phyloP scores from a whole-genome alignment of 2,329 filamentous ascomycete species.

The Emmonsiellopsis sp. region DNA sequence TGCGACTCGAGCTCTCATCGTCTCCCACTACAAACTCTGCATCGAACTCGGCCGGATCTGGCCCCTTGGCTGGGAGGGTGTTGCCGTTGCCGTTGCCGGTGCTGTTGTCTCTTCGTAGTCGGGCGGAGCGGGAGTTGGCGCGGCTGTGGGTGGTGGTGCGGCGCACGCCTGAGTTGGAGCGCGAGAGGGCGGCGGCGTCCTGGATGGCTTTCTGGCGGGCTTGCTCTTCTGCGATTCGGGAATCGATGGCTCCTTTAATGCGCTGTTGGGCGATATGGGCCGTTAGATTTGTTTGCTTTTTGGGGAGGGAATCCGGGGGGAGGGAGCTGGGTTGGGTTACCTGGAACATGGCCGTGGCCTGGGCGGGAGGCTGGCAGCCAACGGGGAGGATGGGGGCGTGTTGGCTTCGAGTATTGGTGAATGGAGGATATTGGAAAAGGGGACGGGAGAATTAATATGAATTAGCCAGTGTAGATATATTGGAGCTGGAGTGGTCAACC shows the following conservation, averaged over 20 bases:
- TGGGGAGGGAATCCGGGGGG: neutral
- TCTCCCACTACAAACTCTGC: conserved; percentile 81
- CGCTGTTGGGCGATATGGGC: conserved; percentile 44
- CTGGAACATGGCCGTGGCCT: conserved; percentile 20
- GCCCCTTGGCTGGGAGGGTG: conserved; percentile 44
- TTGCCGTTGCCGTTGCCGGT: conserved; percentile 33
- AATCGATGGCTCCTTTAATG: conserved; percentile 76
- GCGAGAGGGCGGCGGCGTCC: conserved; percentile 27
- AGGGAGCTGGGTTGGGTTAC: conserved; percentile 11
- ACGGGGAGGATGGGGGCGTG: neutral
- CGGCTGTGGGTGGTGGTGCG: conserved; percentile 11
- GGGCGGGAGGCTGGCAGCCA: neutral
- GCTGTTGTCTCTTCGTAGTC: conserved; percentile 27
- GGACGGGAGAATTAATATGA: neutral
- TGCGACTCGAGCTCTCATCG: conserved; percentile 58
- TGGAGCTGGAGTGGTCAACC: too few relatives aligned
- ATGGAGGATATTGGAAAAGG: neutral
- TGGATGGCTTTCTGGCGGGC: conserved; percentile 57
- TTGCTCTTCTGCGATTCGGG: conserved; percentile 84
- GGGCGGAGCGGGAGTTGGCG: conserved; percentile 17
- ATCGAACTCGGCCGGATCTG: conserved; percentile 83
- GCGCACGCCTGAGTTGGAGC: conserved; percentile 33
- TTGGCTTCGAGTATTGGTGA: neutral
- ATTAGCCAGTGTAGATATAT: neutral
- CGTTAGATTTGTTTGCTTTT: neutral